Evolutionary conservation across 2,329 filamentous ascomycete genomes (phyloP), one percentile per base, ranked within the genome.

Genomic region (Domatiomyces catenatus): DNA sequence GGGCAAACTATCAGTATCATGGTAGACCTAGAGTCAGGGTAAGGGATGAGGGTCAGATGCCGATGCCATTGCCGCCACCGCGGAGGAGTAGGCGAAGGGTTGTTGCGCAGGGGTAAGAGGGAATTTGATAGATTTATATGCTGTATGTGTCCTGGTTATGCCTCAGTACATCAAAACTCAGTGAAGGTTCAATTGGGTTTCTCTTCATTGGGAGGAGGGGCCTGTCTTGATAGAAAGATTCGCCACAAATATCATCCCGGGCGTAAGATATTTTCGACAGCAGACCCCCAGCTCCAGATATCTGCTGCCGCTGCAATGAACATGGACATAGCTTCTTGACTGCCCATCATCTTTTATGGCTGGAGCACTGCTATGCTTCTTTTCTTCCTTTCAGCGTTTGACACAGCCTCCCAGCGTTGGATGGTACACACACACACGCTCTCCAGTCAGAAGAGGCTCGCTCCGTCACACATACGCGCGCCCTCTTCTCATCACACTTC

Each of bases 1-100:
- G 61, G 49, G 59, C 44, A 8, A 32, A 47, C 20, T 15, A 39
- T 39, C 12, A 39, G 10, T 15, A 57, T 28, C 66, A 62, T 52
- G 51, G 58, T 1, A 51, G 48, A 49, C 47, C 46, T 20, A 52
- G 52, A 44, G 55, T 50, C 3, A 55, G 53, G 20, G 52, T 46
- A 17, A 54, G 52, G 43, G 44, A 49, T 22, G 50, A 28, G 8
- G 49, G 52, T 4, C 52, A 53, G 47, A 50, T 39, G 32, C n/a
- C n/a, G n/a, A n/a, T n/a, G n/a, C n/a, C n/a, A n/a, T n/a, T n/a
- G n/a, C n/a, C 22, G 15, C 52, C 44, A 3, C 15, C 50, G 18
- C 49, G 50, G 42, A 54, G 52, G 44, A 49, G 53, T 39, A 39
- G 32, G 12, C 10, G 32, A 15, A 39, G 32, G 32, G 32, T 5